Base-by-base conservation (phyloP, 495 filamentous ascomycete genomes). In the Usnea hakonensis region DNA sequence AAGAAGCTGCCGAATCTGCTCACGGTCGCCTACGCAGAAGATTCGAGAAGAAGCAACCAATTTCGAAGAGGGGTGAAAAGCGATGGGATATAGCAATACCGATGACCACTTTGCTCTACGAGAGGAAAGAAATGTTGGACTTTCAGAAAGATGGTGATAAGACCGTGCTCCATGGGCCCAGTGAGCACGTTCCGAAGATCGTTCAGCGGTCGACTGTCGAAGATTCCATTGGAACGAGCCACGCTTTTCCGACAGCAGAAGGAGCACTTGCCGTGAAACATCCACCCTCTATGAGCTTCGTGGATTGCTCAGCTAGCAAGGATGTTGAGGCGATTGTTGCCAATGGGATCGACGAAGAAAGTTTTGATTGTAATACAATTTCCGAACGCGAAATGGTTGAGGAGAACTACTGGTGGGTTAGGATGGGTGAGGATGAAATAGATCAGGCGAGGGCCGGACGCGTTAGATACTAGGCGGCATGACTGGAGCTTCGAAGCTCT, bases 331-430 rank as follows among this genome's bases (percentile, higher is more conserved):
- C 35, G 30, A n/a, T 7, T 14, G 16, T 9, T 38, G 9, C 60
- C 40, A n/a, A n/a, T 55, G 65, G 17, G 30, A 30, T 3, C 26
- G 62, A 40, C 13, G 32, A 16, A 53, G 26, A 62, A 32, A 58
- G 61, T 10, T 26, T 67, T 13, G 59, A 66, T 19, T 68, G 76
- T 55, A 56, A 67, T 5, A 43, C 35, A 6, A 55, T 67, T 9
- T 35, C 65, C 8, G 61, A 64, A 26, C 40, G 54, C 6, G 57
- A 61, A 13, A 64, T 67, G 57, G 36, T 72, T 0, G 71, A 74
- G 58, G 76, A 81, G 23, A 77, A 81, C 55, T 69, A 75, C 57
- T 81, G 78, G 79, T 80, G 75, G 73, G 78, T 76, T 0, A 44
- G 58, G 35, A 28, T 64, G n/a, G 65, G 61, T 17, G 57, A 64